These are phyloP conservation scores for Pisolithus microcarpus DNA, from an alignment of 768 basidiomycete species.

Conservation along the genomic window DNA sequence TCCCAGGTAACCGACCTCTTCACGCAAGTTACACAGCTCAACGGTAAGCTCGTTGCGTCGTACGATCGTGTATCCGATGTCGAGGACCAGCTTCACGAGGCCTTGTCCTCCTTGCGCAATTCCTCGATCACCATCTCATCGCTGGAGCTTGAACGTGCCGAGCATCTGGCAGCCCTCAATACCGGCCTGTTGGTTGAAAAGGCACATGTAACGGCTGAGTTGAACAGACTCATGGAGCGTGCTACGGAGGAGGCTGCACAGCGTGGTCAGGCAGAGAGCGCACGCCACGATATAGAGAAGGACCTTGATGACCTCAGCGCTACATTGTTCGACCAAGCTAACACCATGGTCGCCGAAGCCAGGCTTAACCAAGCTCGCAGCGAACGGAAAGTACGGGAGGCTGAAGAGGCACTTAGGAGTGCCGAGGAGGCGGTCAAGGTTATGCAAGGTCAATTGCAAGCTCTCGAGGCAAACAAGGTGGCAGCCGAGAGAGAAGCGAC, in stretches of 20 bases:
- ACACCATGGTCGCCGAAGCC: conserved; percentile 97
- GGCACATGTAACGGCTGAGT: conserved; percentile 81
- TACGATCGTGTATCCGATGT: conserved; percentile 91
- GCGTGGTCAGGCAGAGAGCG: conserved; percentile 84
- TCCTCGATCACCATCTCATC: conserved; percentile 64
- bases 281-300: conserved; percentile 77
- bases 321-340: conserved; percentile 83
- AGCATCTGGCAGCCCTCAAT: conserved; percentile 85
- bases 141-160: conserved; percentile 77
- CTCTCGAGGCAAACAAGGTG: conserved; percentile 61
- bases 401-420: conserved; percentile 70
- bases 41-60: conserved; percentile 84
- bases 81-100: conserved; percentile 79
- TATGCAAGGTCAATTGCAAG: conserved; percentile 84
- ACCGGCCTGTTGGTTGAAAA: conserved; percentile 91
- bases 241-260: conserved; percentile 92
- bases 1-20: conserved; percentile 80
- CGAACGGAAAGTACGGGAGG: conserved; percentile 68
- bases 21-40: conserved; percentile 85
- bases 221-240: conserved; percentile 88
- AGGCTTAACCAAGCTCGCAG: conserved; percentile 57
- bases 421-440: conserved; percentile 80
- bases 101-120: conserved; percentile 49
- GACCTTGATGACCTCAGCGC: conserved; percentile 94
- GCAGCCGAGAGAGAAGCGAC: conserved; percentile 45